Percentiles rank a stretch among this genome's conserved stretches.
These are phyloP conservation scores for Pyrrhoderma lamaoense DNA, from an alignment of 1,284 basidiomycete genomes.

Conservation along the genomic window DNA sequence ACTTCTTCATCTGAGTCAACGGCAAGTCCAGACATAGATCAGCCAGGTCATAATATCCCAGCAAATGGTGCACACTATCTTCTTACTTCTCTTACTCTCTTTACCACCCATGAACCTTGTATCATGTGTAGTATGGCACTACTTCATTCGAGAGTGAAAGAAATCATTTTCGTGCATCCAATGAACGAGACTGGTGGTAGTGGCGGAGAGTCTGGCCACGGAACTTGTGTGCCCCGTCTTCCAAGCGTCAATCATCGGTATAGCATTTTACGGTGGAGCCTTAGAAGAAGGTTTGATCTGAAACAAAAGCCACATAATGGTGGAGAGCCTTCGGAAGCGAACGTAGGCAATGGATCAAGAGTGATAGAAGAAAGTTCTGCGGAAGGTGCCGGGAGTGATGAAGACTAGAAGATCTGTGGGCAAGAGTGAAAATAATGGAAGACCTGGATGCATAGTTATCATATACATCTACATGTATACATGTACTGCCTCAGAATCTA, in stretches of 20 bases:
- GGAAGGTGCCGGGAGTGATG: no score
- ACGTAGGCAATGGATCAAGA: no score
- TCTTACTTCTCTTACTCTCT: slow-evolving; percentile 73
- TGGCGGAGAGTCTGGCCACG: slow-evolving; percentile 39
- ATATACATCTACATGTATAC: no score
- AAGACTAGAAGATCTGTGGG: slow-evolving; percentile 4
- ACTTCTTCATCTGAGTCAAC: not conserved
- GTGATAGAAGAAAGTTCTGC: no score
- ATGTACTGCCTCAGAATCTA: no score
- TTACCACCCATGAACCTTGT: slow-evolving; percentile 91
- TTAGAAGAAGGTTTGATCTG: not conserved
- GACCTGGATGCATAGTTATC: slow-evolving; percentile 13
- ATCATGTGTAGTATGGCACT: slow-evolving; percentile 95
- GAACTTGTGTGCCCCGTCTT: slow-evolving; percentile 61
- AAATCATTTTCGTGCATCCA: slow-evolving; percentile 68
- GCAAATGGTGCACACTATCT: slow-evolving; percentile 67
- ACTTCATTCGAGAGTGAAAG: slow-evolving; percentile 82
- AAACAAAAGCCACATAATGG: no score
- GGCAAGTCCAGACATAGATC: not conserved
- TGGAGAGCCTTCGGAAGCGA: no score
- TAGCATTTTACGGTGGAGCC: slow-evolving; percentile 55
- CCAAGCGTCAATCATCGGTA: slow-evolving; percentile 82
- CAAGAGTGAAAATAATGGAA: not conserved
- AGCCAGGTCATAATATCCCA: not conserved
- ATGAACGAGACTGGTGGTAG: slow-evolving; percentile 73